Conservation (phyloP, 805 yeast genomes). For the Blastobotrys robertii region DNA sequence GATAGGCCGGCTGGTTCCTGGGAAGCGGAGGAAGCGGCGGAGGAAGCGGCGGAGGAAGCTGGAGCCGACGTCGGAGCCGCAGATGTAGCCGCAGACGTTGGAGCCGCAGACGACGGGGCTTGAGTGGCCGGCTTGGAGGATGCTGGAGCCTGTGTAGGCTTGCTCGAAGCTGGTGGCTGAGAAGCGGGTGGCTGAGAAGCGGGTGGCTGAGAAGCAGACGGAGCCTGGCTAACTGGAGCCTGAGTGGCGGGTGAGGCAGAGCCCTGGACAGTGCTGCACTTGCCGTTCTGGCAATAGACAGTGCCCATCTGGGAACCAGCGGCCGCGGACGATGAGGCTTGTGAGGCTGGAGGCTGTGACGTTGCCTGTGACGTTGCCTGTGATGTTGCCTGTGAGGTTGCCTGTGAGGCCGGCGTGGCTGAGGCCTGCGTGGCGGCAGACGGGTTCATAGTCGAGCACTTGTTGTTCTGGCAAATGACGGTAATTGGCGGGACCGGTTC, state of each 20-base stretch:
- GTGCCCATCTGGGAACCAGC: background rate
- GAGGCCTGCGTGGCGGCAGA: background rate
- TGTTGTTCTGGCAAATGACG: conserved; percentile 3
- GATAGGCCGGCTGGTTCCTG: background rate
- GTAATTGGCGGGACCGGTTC: background rate
- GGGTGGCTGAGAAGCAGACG: background rate
- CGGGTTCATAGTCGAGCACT: conserved; percentile 3
- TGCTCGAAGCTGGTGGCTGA: too few species aligned
- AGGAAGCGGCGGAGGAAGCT: background rate
- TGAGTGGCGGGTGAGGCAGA: background rate
- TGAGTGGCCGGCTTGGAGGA: background rate
- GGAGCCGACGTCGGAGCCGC: too few species aligned
- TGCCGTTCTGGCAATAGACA: background rate
- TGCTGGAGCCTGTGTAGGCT: background rate
- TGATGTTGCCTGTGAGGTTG: background rate
- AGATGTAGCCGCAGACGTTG: background rate
- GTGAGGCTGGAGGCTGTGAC: background rate
- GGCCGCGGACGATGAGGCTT: background rate
- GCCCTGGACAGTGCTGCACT: background rate
- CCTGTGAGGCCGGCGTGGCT: background rate
- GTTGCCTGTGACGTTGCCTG: background rate
- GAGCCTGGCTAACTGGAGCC: background rate
- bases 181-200: too few species aligned
- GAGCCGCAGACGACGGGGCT: background rate
- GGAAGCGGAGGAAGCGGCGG: background rate